phyloP scores from a whole-genome alignment of 805 yeast genomes.

The Lipomyces chichibuensis region DNA sequence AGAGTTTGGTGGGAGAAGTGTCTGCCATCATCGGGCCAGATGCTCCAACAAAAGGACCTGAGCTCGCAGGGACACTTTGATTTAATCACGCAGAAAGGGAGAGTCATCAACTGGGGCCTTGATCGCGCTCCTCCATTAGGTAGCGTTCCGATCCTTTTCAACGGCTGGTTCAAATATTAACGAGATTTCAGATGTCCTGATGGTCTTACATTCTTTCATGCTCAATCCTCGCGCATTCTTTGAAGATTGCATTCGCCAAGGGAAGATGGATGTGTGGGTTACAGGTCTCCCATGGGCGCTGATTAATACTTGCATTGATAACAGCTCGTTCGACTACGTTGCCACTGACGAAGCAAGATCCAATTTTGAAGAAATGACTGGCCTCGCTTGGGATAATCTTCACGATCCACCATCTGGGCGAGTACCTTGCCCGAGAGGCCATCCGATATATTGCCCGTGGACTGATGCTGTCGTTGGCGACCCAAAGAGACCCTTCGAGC shows the following conservation, averaged over 20 bases:
- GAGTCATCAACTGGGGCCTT: slow-evolving; percentile 7
- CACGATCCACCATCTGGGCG: background rate
- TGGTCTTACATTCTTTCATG: slow-evolving; percentile 37
- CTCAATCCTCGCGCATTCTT: slow-evolving; percentile 33
- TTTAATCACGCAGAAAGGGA: background rate
- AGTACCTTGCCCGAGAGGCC: slow-evolving; percentile 4
- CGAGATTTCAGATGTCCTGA: slow-evolving; percentile 29
- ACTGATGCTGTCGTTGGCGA: background rate
- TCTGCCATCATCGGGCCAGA: slow-evolving; percentile 6
- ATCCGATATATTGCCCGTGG: slow-evolving; percentile 3
- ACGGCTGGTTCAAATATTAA: background rate
- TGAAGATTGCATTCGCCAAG: slow-evolving; percentile 28
- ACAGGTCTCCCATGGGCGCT: slow-evolving; percentile 1
- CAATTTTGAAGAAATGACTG: slow-evolving; percentile 6
- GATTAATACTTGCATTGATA: slow-evolving; percentile 4
- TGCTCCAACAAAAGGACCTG: slow-evolving; percentile 3
- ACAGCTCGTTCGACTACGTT: slow-evolving; percentile 3
- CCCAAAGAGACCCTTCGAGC: slow-evolving; percentile 2
- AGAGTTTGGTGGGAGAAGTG: slow-evolving; percentile 5
- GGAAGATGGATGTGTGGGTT: slow-evolving; percentile 4
- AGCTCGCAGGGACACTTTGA: slow-evolving; percentile 4
- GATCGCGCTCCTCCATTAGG: slow-evolving; percentile 5
- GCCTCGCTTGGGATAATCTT: slow-evolving; percentile 7
- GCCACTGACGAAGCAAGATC: slow-evolving; percentile 4
- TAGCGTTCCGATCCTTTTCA: background rate